Conservation (phyloP, 192 early-diverging fungal genomes). For the Coemansia sp. region DNA sequence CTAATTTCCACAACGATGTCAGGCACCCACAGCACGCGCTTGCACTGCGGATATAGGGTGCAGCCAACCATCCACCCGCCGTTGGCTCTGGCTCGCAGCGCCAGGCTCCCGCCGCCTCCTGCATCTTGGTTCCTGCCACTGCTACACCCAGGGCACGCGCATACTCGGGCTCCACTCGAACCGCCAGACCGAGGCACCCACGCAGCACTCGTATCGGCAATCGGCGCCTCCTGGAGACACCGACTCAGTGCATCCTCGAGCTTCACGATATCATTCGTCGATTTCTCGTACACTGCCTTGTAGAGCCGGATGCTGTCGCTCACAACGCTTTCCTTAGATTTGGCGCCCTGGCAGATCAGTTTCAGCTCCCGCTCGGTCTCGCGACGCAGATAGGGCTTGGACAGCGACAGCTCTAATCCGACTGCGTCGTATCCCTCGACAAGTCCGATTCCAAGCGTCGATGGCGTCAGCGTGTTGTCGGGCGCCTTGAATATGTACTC, state of each 20-base stretch:
- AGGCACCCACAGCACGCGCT: slow-evolving; percentile 46
- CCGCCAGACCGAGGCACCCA: slow-evolving; percentile 12
- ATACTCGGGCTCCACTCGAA: slow-evolving; percentile 16
- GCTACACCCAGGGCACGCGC: slow-evolving; percentile 24
- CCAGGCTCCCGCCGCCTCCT: background rate
- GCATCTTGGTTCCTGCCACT: slow-evolving; percentile 7
- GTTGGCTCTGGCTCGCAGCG: slow-evolving; percentile 11
- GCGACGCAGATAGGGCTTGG: slow-evolving; percentile 84
- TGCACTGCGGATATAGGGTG: slow-evolving; percentile 53
- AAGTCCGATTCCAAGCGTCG: slow-evolving; percentile 83
- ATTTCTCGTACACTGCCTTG: slow-evolving; percentile 64
- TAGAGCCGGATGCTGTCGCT: slow-evolving; percentile 70
- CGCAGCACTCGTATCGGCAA: background rate
- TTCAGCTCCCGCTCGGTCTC: slow-evolving; percentile 83
- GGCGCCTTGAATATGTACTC: slow-evolving; percentile 78
- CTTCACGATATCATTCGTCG: slow-evolving; percentile 48
- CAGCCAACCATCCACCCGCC: slow-evolving; percentile 52
- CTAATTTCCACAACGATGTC: slow-evolving; percentile 13
- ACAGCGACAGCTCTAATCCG: slow-evolving; percentile 81
- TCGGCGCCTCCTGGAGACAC: slow-evolving; percentile 29
- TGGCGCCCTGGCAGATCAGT: slow-evolving; percentile 68
- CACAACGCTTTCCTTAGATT: slow-evolving; percentile 69
- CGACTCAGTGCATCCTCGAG: slow-evolving; percentile 54
- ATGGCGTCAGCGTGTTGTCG: slow-evolving; percentile 66
- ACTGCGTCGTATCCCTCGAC: slow-evolving; percentile 87